Evolutionary conservation across 139 green algal genomes (phyloP).

Genomic region (Coelastrella sp.): DNA sequence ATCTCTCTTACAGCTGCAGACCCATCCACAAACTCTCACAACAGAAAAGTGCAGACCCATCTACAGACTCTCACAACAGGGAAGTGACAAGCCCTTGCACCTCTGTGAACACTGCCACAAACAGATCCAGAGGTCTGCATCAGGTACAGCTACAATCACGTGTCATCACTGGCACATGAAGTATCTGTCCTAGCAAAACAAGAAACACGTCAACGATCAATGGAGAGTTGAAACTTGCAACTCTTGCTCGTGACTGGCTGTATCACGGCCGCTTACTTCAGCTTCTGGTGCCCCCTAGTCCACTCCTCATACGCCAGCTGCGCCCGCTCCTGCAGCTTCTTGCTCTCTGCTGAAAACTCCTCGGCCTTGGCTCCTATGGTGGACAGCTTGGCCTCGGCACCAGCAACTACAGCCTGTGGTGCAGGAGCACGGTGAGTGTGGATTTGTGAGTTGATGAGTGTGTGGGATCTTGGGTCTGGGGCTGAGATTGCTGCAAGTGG

Average conservation of each 20-base stretch:
- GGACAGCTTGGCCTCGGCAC: slow-evolving; percentile 49
- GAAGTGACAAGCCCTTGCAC: too few species aligned
- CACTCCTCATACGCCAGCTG: slow-evolving; percentile 47
- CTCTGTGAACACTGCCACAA: neutral
- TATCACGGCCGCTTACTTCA: slow-evolving; percentile 37
- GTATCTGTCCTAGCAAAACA: too few species aligned
- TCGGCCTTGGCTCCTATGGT: slow-evolving; percentile 40
- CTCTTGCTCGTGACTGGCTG: too few species aligned
- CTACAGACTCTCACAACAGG: too few species aligned
- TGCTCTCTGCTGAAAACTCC: slow-evolving; percentile 42
- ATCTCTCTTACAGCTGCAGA: too few species aligned
- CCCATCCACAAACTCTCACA: too few species aligned
- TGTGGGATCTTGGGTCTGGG: too few species aligned
- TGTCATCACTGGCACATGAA: too few species aligned
- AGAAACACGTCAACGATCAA: neutral
- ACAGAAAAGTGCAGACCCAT: too few species aligned
- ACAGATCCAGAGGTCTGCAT: too few species aligned
- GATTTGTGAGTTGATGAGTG: neutral
- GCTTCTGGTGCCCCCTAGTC: slow-evolving; percentile 39
- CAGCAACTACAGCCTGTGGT: slow-evolving; percentile 25
- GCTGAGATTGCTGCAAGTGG: too few species aligned
- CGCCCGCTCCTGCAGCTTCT: slow-evolving; percentile 48
- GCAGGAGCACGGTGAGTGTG: neutral
- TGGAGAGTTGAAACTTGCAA: neutral
- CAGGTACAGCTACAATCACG: neutral